Percentiles rank a stretch among this genome's conserved stretches.
phyloP scores from a whole-genome alignment of 768 basidiomycete species.

The Phlebiopsis gigantea region DNA sequence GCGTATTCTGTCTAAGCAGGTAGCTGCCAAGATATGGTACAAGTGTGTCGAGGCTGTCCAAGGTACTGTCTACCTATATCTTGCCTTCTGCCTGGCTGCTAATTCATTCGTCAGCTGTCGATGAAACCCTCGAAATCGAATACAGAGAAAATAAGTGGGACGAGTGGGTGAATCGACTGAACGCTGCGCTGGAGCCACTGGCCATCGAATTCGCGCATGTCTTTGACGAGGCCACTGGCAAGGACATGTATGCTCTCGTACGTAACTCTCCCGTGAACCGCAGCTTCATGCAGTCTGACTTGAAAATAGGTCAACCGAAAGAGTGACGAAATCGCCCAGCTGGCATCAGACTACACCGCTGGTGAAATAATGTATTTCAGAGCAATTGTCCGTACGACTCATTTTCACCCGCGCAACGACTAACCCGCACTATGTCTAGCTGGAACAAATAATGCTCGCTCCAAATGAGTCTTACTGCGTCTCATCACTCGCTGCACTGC shows the following conservation, averaged over 20 bases:
- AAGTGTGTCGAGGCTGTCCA: constrained; percentile 64
- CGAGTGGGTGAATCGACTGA: constrained; percentile 53
- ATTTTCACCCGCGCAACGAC: no score
- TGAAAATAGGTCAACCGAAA: constrained; percentile 65
- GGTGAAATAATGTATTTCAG: constrained; percentile 83
- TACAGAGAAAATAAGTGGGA: constrained; percentile 48
- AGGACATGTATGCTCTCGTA: constrained; percentile 66
- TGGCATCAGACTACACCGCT: constrained; percentile 78
- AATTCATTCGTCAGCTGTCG: constrained; percentile 39
- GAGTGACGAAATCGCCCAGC: constrained; percentile 76
- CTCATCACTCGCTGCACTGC: constrained; percentile 70
- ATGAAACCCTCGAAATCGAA: constrained; percentile 43
- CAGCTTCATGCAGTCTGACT: not conserved
- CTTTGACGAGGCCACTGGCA: constrained; percentile 60
- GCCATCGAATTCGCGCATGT: constrained; percentile 67
- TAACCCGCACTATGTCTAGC: no score
- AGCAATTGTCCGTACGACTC: constrained; percentile 60
- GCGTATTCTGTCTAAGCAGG: constrained; percentile 54
- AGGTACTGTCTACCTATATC: constrained; percentile 48
- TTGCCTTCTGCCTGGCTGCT: not conserved
- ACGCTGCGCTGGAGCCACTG: constrained; percentile 57
- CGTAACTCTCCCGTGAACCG: constrained; percentile 20
- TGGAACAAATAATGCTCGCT: constrained; percentile 85
- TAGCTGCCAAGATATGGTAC: constrained; percentile 62
- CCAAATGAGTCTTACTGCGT: constrained; percentile 70